Base-by-base conservation (phyloP, 306 rosid species). In the Casuarina glauca region DNA sequence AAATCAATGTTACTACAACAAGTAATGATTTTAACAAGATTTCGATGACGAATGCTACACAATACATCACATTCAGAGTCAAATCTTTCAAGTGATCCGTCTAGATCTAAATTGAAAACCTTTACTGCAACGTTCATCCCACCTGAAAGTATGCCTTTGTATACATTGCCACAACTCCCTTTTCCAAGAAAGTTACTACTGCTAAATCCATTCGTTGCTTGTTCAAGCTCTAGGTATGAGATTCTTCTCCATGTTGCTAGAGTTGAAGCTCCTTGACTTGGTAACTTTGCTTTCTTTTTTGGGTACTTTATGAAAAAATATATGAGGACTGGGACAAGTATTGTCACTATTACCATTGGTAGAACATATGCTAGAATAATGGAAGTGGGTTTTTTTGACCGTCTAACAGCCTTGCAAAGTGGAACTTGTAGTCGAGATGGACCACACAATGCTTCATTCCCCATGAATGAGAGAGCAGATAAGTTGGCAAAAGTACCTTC, bases 391-490 rank as follows among this genome's bases (percentile, higher is more conserved):
- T 45, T 26, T 44, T 75, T 73, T 75, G 63, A 62, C 0, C 41
- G 3, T 42, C 45, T 8, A 4, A 43, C 15, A 41, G 8, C 35
- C 58, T 43, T 43, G 84, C 88, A 85, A 0, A 61, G 71, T 57
- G 43, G 82, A 35, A 74, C 70, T 57, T 64, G 72, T 16, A 74
- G 11, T 15, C 20, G 42, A 1, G 71, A 19, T 11, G 44, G 79
- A 43, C 84, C 76, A 79, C 88, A 85, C 1, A 82, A 79, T 9
- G 43, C 81, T 42, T 26, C 53, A 53, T 85, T 85, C 51, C 69
- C 41, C 32, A 67, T 8, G 58, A 85, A 85, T 66, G 83, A 81
- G 15, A 13, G 20, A 67, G 78, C 6, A 0, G 85, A 74, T 57
- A 81, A 71, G 5, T 46, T 81, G 12, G 42, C 3, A 11, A 84